Base-by-base conservation (phyloP, 148 eudicot species). In the Talinum fruticosum region DNA sequence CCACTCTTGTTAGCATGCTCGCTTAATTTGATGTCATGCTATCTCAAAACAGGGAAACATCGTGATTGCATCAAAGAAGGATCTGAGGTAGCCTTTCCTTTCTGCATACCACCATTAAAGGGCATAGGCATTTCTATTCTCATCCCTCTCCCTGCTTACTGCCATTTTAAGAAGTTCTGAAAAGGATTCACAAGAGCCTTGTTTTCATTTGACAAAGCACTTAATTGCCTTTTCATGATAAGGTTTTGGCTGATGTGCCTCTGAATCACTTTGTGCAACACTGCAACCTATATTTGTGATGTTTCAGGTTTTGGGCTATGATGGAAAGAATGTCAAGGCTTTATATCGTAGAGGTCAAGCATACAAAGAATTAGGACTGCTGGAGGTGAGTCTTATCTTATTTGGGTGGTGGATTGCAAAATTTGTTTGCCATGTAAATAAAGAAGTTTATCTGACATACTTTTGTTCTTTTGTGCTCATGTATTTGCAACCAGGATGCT, bases 271-370 rank as follows among this genome's bases (percentile, higher is more conserved):
- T 37, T 75, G 53, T 35, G 24, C 32, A 59, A 32, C 12, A 2
- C 30, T 35, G 24, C 32, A 59, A 32, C 12, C 8, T 44, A 5
- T 0, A 30, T 13, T 44, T 57, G 53, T 21, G 77, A 13, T 79
- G 81, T 62, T 80, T 61, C 88, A 95, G 97, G 97, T 91, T 45
- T 86, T 95, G 88, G 83, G 89, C 57, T 80, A 77, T 85, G 99
- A 93, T 83, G 82, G 80, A 36, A 88, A 84, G 69, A 95, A 95
- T 85, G 89, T 90, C 70, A 93, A 95, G 82, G 97, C 99, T 81
- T 87, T 93, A 33, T 95, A 95, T 72, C 96, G 97, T 66, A 89
- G 97, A 79, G 99, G 97, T 77, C 97, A 93, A 84, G 99, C 97
- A 64, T 91, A 91, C 79, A 91, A 84, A 85, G 97, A 88, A 77